Evolutionary conservation across 2,329 filamentous ascomycete genomes (phyloP).

Genomic region (Trichoderma koningii): DNA sequence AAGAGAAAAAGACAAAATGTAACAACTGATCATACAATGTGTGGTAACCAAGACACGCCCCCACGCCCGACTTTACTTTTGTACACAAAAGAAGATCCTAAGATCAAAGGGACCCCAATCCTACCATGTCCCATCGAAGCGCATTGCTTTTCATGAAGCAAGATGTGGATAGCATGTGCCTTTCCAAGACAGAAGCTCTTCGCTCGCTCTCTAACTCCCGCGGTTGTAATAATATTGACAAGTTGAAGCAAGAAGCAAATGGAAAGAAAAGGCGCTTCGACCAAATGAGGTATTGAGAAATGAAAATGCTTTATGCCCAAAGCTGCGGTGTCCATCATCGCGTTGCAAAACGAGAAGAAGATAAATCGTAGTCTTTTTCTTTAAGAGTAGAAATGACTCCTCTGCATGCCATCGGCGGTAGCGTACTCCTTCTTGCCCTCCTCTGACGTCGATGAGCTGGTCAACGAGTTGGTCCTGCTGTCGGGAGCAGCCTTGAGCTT

Average conservation of each 20-base stretch:
- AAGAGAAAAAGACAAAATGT: conserved; percentile 1
- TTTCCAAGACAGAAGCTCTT: not conserved
- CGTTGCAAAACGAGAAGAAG: not conserved
- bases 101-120: not conserved
- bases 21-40: conserved; percentile 18
- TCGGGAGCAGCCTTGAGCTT: conserved; percentile 56
- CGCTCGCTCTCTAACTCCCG: not conserved
- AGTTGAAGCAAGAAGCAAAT: not conserved
- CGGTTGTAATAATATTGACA: conserved; percentile 3
- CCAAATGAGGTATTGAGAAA: not conserved
- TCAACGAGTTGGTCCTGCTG: conserved; percentile 53
- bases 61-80: conserved; percentile 15
- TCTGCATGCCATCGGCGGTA: conserved; percentile 58
- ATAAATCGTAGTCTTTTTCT: conserved; percentile 31
- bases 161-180: conserved; percentile 4
- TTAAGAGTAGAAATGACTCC: conserved; percentile 60
- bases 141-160: conserved; percentile 13
- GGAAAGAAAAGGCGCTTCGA: not conserved
- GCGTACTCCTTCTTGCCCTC: conserved; percentile 55
- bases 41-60: conserved; percentile 3
- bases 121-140: conserved; percentile 4
- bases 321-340: conserved; percentile 8
- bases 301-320: conserved; percentile 17
- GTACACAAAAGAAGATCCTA: conserved; percentile 6
- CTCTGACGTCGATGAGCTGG: conserved; percentile 46